Evolutionary conservation across 2,329 filamentous ascomycete genomes (phyloP), one percentile per base, ranked within the genome.

Genomic region (Colletotrichum eremochloae): DNA sequence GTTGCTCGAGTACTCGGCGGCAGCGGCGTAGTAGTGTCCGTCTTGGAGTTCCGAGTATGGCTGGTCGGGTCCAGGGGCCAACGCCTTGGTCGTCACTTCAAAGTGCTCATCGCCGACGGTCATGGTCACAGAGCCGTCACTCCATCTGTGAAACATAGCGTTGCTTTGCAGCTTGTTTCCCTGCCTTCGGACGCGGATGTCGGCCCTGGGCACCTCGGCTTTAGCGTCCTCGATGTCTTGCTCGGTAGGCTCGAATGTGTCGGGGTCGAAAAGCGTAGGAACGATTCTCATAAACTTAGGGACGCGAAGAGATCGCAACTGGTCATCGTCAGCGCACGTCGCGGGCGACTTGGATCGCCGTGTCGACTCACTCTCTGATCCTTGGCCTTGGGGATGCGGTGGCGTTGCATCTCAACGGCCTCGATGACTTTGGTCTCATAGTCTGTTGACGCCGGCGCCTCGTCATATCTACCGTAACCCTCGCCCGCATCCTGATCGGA

Each of bases 61-160:
- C 76, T 90, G 88, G 76, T 85, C 83, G 15, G 82, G 83, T 1
- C 86, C 84, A 2, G 92, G 92, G 2, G 92, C 92, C 60, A 95
- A 88, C 33, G 86, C 82, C 81, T 94, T 94, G 76, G 89, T 90
- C 74, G 90, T 87, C 57, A 95, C 87, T 77, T 94, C 92, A 84
- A 92, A 95, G 77, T 95, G 93, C 74, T 91, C 90, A 71, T 90
- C 90, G 18, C 93, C 93, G 33, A 95, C 86, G n/a, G 92, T 89
- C 33, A 96, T 84, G 14, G 93, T 95, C 20, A 94, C 84, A 5
- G 92, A 94, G 38, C 93, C 93, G 78, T 96, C 93, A 73, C 91
- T 94, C 93, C 93, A 96, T 76, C 89, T 89, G 78, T 94, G 89
- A 40, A 96, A 84, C 74, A 91, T 88, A 2, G 93, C 89, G 79